Evolutionary conservation across 73 alveolate genomes (phyloP).

Genomic region (Paramecium sonneborni): DNA sequence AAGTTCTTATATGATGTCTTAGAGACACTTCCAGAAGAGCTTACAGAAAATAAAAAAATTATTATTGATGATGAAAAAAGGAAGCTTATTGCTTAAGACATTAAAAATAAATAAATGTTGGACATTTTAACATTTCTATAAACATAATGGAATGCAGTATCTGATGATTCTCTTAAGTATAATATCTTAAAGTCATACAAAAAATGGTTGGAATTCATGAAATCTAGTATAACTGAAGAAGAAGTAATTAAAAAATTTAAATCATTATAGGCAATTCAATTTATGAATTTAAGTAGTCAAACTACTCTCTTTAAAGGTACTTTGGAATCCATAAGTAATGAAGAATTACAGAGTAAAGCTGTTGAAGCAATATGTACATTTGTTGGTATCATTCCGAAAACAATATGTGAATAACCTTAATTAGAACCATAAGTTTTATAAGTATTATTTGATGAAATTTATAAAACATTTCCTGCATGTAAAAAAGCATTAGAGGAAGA

Average conservation of each 20-base stretch:
- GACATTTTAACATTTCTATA: not conserved
- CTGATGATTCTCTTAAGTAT: not conserved
- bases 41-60: not conserved
- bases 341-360: conserved; percentile 17
- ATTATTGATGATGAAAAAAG: not conserved
- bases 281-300: not conserved
- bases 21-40: conserved; percentile 44
- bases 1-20: conserved; percentile 26
- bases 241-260: not conserved
- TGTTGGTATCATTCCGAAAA: conserved; percentile 13
- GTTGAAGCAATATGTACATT: conserved; percentile 29
- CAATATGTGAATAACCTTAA: not conserved
- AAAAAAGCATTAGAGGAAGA: conserved; percentile 34
- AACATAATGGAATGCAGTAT: not conserved
- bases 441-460: not conserved
- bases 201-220: conserved; percentile 47
- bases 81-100: not conserved
- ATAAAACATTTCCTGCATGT: not conserved
- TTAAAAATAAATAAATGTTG: not conserved
- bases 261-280: not conserved
- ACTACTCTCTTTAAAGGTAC: not conserved
- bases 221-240: not conserved
- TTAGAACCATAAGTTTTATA: not conserved
- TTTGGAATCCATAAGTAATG: not conserved
- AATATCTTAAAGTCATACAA: conserved; percentile 25